These are phyloP conservation scores for Neurospora hispaniola DNA, from an alignment of 495 filamentous ascomycete species.

Conservation along the genomic window DNA sequence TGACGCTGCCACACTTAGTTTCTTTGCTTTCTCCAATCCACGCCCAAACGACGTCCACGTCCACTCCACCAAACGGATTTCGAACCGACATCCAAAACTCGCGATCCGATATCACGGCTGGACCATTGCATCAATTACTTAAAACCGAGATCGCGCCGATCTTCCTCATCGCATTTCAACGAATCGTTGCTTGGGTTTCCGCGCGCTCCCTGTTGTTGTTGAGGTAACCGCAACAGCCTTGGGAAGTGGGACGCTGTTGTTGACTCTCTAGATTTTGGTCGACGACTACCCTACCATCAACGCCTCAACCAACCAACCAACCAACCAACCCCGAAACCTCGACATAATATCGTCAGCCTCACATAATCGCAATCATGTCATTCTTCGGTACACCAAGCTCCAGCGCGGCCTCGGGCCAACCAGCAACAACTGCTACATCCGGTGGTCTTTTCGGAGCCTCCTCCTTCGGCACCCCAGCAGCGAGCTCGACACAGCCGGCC, in stretches of 20 bases:
- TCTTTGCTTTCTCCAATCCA: not conserved
- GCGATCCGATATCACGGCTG: not conserved
- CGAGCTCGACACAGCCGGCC: slow-evolving; percentile 19
- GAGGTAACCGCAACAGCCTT: not conserved
- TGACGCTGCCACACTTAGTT: not conserved
- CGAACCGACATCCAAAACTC: not conserved
- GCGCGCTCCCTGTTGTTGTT: not conserved
- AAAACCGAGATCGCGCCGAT: not conserved
- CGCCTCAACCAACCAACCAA: not conserved
- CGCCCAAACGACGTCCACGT: not conserved
- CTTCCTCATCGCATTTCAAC: not conserved
- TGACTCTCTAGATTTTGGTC: not conserved
- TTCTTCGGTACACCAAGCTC: slow-evolving; percentile 32
- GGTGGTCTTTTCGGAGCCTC: slow-evolving; percentile 28
- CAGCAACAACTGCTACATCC: slow-evolving; percentile 30
- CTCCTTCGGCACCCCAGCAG: slow-evolving; percentile 22
- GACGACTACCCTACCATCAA: not conserved
- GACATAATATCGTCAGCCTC: not conserved
- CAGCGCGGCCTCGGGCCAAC: slow-evolving; percentile 24
- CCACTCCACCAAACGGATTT: not conserved
- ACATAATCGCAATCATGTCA: slow-evolving; percentile 14
- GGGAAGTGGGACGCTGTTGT: not conserved
- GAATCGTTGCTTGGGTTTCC: not conserved
- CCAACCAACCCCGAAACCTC: not conserved
- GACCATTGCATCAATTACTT: not conserved